Conservation (phyloP, 345 rosid species). For the Angophora floribunda region DNA sequence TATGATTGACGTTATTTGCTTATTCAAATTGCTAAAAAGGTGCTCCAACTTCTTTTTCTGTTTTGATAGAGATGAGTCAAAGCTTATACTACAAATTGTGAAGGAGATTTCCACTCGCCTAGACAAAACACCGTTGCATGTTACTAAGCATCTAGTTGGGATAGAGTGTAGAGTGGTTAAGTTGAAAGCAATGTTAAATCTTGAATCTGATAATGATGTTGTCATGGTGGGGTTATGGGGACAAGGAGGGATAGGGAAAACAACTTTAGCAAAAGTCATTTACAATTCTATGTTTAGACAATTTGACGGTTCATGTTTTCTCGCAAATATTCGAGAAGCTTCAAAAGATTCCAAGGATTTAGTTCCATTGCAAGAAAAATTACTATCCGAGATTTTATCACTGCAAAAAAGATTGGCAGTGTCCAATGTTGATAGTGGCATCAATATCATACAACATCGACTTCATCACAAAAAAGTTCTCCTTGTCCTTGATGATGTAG, state of each 20-base stretch:
- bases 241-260: not conserved
- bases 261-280: not conserved
- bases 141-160: not conserved
- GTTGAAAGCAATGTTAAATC: too few species aligned
- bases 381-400: fast-evolving
- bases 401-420: fast-evolving
- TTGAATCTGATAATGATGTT: not conserved
- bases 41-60: not conserved
- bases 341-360: not conserved
- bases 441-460: not conserved
- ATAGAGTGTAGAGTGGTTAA: too few species aligned
- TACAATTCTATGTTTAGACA: not conserved
- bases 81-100: not conserved
- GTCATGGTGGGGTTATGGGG: not conserved
- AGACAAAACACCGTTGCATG: not conserved
- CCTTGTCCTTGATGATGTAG: not conserved
- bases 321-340: not conserved
- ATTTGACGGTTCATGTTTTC: not conserved
- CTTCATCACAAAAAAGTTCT: not conserved
- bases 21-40: not conserved
- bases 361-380: not conserved
- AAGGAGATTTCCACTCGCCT: not conserved
- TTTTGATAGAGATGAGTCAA: not conserved
- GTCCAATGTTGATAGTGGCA: fast-evolving
- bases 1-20: not conserved